Evolutionary conservation across 495 filamentous ascomycete species (phyloP).

Genomic region (Copromyces sp.): DNA sequence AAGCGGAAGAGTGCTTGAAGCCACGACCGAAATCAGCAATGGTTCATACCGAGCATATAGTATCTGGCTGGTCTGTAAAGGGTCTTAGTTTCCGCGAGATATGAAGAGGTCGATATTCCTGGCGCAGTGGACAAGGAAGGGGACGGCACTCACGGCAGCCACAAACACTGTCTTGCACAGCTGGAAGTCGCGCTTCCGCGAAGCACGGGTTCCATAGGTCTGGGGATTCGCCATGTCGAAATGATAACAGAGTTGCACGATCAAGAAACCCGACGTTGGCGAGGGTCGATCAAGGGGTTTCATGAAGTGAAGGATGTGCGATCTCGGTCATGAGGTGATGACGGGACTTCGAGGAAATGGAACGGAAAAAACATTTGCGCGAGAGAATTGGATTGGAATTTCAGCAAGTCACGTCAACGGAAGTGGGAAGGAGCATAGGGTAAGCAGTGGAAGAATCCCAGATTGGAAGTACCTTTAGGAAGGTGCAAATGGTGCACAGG

Average conservation of each 20-base stretch:
- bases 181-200: conserved; percentile 8
- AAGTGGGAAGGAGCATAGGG: background rate
- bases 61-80: conserved; percentile 15
- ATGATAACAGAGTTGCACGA: background rate
- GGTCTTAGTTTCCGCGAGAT: background rate
- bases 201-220: background rate
- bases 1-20: background rate
- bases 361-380: background rate
- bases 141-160: conserved; percentile 9
- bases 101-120: background rate
- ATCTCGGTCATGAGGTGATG: background rate
- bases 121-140: background rate
- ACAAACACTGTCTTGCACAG: conserved; percentile 15
- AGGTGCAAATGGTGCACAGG: background rate
- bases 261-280: background rate
- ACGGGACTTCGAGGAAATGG: background rate
- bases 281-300: background rate
- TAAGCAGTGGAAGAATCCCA: background rate
- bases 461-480: background rate
- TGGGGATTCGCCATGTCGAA: background rate
- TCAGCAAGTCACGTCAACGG: background rate
- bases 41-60: conserved; percentile 13
- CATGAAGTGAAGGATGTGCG: background rate
- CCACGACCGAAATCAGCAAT: background rate
- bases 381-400: background rate